Evolutionary conservation across 345 rosid species (phyloP).

Genomic region (Lepidium aucheri): DNA sequence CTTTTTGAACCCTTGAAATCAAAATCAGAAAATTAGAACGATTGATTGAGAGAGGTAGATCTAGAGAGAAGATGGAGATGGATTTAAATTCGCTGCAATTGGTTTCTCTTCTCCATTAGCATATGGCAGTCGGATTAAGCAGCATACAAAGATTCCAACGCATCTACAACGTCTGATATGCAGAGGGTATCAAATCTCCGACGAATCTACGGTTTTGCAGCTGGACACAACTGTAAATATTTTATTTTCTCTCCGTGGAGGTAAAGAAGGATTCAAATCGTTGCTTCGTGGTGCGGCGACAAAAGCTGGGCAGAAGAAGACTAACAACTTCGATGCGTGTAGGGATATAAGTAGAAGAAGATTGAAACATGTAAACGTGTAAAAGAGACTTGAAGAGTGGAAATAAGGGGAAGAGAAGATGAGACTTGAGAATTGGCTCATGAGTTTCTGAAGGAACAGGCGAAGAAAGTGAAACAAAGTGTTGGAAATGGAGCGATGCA

Average conservation of each 20-base stretch:
- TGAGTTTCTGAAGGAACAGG: conserved; percentile 71
- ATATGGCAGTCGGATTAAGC: conserved; percentile 44
- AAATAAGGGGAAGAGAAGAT: conserved; percentile 73
- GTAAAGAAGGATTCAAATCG: conserved; percentile 95
- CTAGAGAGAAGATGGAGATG: too few relatives aligned
- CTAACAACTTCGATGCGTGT: conserved; percentile 92
- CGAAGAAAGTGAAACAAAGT: conserved; percentile 66
- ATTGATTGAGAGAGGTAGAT: too few relatives aligned
- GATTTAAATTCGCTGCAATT: too few relatives aligned
- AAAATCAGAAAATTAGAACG: too few relatives aligned
- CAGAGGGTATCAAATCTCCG: conserved; percentile 54
- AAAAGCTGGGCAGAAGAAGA: conserved; percentile 95
- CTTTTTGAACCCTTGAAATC: too few relatives aligned
- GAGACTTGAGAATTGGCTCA: conserved; percentile 72
- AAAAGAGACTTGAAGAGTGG: conserved; percentile 95
- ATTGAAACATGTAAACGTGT: conserved; percentile 88
- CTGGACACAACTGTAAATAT: conserved; percentile 57
- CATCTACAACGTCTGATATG: conserved; percentile 52
- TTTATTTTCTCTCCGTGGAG: conserved; percentile 64
- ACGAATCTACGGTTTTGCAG: conserved; percentile 30
- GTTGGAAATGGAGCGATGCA: conserved; percentile 61
- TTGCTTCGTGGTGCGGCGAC: conserved; percentile 91
- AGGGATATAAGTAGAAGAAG: conserved; percentile 93
- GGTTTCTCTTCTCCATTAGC: conserved; percentile 34
- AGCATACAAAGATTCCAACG: conserved; percentile 55